Evolutionary conservation across 1,284 basidiomycete genomes (phyloP), one percentile per base, ranked within the genome.

Genomic region (Pascua sp.): DNA sequence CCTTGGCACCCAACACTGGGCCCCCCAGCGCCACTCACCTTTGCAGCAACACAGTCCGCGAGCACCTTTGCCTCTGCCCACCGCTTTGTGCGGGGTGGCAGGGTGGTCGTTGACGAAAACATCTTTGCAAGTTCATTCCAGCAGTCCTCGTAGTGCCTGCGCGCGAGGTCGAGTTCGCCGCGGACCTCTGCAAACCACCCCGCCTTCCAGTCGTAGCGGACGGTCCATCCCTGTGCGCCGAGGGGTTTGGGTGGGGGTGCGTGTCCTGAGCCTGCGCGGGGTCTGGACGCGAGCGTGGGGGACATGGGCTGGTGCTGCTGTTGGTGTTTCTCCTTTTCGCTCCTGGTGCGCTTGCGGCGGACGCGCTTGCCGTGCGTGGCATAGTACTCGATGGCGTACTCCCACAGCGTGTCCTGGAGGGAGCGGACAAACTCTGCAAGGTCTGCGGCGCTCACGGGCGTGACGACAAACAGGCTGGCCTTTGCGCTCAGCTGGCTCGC

Each of bases 1-100:
- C n/a, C n/a, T n/a, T n/a, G n/a, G n/a, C n/a, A n/a, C n/a, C n/a
- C n/a, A n/a, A n/a, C n/a, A n/a, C n/a, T n/a, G n/a, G n/a, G n/a
- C n/a, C n/a, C n/a, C n/a, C n/a, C n/a, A n/a, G n/a, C n/a, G n/a
- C n/a, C 5, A 56, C 79, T 47, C 59, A 89, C 91, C 80, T 93
- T 91, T 68, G 94, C 80, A 58, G 86, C 89, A 57, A 95, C 86
- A 65, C 89, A 90, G 70, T 98, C 95, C 0, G 90, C 90, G 2
- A 98, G 81, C 2, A 98, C 95, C 71, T 96, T 97, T 1, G 93
- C 95, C 77, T 98, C 95, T 4, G 95, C 93, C 94, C 95, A 98
- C 37, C 95, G 83, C 73, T 98, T 98, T 0, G 94, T 97, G 4
- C 94, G 83, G 5, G 95, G 93, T 0, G 90, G 90, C 5, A 96